Percentiles rank a stretch among this genome's conserved stretches.
These are phyloP conservation scores for Nemania sp. DNA, from an alignment of 2,329 filamentous ascomycete genomes.

Conservation along the genomic window DNA sequence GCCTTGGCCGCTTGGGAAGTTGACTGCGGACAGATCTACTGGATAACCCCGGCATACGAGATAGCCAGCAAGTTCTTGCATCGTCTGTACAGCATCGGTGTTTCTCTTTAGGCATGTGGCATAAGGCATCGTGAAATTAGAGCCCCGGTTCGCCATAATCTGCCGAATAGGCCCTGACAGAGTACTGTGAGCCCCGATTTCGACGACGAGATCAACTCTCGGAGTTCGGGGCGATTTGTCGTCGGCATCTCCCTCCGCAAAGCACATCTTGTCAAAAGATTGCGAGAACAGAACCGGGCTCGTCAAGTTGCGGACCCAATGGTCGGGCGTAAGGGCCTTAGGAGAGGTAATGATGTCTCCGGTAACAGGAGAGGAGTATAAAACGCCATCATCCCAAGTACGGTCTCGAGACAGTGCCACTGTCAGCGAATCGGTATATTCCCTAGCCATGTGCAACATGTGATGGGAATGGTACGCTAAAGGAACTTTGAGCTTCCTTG, in stretches of 20 bases:
- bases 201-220: conserved; percentile 35
- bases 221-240: no score
- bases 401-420: neutral
- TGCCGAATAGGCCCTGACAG: conserved; percentile 38
- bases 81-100: conserved; percentile 30
- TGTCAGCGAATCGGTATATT: conserved; percentile 25
- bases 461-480: conserved; percentile 40
- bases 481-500: conserved; percentile 30
- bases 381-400: neutral
- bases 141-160: conserved; percentile 32
- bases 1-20: neutral
- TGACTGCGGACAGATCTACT: conserved; percentile 22
- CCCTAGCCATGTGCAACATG: conserved; percentile 30
- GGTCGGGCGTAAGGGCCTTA: conserved; percentile 9
- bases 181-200: conserved; percentile 39
- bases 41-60: conserved; percentile 29
- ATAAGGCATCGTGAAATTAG: conserved; percentile 19
- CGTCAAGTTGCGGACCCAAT: conserved; percentile 30
- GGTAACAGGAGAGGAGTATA: conserved; percentile 35
- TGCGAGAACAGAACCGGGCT: conserved; percentile 33
- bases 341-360: conserved; percentile 29
- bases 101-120: conserved; percentile 24
- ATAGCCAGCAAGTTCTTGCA: conserved; percentile 30
- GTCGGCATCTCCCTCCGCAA: neutral
- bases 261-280: conserved; percentile 26